Evolutionary conservation across 2,329 filamentous ascomycete genomes (phyloP).

Genomic region (Colletotrichum musae): DNA sequence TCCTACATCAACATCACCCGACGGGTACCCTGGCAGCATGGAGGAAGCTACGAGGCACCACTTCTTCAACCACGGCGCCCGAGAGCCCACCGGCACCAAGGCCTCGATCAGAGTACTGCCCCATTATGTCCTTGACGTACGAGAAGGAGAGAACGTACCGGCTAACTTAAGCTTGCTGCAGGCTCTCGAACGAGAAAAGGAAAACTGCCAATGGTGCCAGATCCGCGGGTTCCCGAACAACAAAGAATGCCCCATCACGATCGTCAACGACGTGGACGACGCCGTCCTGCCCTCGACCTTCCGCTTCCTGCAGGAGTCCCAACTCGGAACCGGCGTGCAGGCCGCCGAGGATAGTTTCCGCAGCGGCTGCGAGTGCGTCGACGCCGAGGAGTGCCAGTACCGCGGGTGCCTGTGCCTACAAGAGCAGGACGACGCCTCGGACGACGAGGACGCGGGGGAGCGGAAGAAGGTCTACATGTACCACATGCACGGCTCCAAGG

Average conservation of each 20-base stretch:
- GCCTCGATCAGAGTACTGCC: conserved; percentile 26
- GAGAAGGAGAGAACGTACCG: neutral
- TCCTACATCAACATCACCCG: neutral
- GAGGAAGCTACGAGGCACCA: conserved; percentile 61
- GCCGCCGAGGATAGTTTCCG: conserved; percentile 73
- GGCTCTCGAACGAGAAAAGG: conserved; percentile 55
- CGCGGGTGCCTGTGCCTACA: conserved; percentile 79
- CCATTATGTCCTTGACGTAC: neutral
- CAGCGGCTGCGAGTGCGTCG: conserved; percentile 77
- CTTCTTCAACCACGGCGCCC: conserved; percentile 63
- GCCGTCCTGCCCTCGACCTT: conserved; percentile 74
- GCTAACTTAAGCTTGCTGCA: conserved; percentile 43
- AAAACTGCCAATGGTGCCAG: conserved; percentile 74
- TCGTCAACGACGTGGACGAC: conserved; percentile 75
- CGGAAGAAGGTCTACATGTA: conserved; percentile 71
- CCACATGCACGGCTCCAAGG: conserved; percentile 66
- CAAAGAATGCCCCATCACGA: conserved; percentile 66
- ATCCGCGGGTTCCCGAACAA: conserved; percentile 68
- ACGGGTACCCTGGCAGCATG: conserved; percentile 52
- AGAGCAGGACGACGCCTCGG: conserved; percentile 68
- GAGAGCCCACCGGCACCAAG: conserved; percentile 6
- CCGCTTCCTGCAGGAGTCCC: conserved; percentile 75
- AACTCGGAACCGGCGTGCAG: conserved; percentile 72
- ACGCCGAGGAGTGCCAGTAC: conserved; percentile 77
- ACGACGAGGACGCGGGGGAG: conserved; percentile 47